These are phyloP conservation scores for Penicillium fuscoglaucum DNA, from an alignment of 2,329 filamentous ascomycete genomes.

Conservation along the genomic window DNA sequence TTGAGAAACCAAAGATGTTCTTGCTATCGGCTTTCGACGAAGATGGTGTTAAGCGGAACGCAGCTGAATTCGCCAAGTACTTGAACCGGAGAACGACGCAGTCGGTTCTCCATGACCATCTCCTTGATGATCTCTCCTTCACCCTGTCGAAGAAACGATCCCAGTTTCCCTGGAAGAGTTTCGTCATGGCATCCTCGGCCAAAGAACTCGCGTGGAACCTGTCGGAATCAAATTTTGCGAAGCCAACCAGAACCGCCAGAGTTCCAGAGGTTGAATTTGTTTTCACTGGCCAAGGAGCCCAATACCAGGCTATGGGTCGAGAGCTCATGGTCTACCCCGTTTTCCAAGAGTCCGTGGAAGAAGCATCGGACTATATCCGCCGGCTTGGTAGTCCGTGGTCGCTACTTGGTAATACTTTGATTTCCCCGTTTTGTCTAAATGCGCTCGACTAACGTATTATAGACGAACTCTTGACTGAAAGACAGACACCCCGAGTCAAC, in stretches of 20 bases:
- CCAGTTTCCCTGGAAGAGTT: conserved; percentile 21
- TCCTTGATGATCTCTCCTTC: conserved; percentile 27
- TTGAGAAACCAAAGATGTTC: conserved; percentile 13
- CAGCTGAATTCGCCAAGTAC: conserved; percentile 16
- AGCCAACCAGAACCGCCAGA: conserved; percentile 7
- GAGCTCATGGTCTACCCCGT: conserved; percentile 30
- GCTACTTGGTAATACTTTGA: conserved; percentile 20
- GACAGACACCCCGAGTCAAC: conserved; percentile 24
- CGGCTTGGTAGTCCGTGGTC: conserved; percentile 28
- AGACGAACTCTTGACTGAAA: conserved; percentile 29
- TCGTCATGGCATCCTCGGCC: conserved; percentile 15
- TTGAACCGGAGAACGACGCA: conserved; percentile 7
- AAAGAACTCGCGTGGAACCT: conserved; percentile 21
- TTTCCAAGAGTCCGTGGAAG: conserved; percentile 24
- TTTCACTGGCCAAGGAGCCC: conserved; percentile 44
- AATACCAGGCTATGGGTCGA: conserved; percentile 38
- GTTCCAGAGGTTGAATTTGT: conserved; percentile 32
- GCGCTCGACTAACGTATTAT: neutral
- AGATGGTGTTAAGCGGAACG: conserved; percentile 25
- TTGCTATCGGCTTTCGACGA: conserved; percentile 27
- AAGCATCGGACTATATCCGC: conserved; percentile 25
- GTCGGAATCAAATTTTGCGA: conserved; percentile 14
- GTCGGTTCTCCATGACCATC: conserved; percentile 1
- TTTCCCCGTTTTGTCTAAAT: neutral
- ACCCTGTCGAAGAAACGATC: conserved; percentile 22